A percentile compares a stretch with the other conserved stretches of the same genome.
These are phyloP conservation scores for Cryptococcus sp. DNA, from an alignment of 1,284 basidiomycete genomes.

Conservation along the genomic window DNA sequence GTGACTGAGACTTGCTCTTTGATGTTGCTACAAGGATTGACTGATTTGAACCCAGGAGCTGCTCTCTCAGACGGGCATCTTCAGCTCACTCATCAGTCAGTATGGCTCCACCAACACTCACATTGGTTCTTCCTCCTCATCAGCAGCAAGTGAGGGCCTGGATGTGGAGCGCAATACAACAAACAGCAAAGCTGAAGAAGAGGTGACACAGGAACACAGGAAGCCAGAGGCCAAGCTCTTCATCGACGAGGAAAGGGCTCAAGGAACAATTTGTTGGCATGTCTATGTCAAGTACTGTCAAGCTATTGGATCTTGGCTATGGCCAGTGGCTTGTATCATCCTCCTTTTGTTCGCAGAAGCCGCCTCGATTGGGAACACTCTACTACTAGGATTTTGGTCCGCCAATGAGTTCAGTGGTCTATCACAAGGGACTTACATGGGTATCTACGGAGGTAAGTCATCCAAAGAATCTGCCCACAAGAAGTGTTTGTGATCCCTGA, in stretches of 20 bases:
- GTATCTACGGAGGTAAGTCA: conserved; percentile 31
- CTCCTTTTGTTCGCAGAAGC: conserved; percentile 24
- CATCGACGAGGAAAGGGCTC: conserved; percentile 37
- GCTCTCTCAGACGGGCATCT: conserved; percentile 9
- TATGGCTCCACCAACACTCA: conserved; percentile 6
- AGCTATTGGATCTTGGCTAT: conserved; percentile 19
- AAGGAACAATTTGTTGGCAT: conserved; percentile 27
- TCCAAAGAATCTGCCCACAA: too few relatives aligned
- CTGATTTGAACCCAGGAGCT: conserved; percentile 2
- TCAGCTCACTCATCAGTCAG: conserved; percentile 14
- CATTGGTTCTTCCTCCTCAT: too few relatives aligned
- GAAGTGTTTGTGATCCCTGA: not conserved
- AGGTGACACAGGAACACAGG: not conserved
- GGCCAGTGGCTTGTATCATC: conserved; percentile 8
- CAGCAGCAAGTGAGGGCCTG: too few relatives aligned
- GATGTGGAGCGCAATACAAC: too few relatives aligned
- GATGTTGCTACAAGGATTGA: not conserved
- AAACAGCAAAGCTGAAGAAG: not conserved
- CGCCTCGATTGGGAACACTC: conserved; percentile 14
- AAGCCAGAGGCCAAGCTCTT: conserved; percentile 16
- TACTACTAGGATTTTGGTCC: conserved; percentile 44
- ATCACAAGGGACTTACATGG: conserved; percentile 35
- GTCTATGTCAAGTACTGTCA: conserved; percentile 28
- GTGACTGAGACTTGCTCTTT: conserved; percentile 20
- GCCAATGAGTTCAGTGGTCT: conserved; percentile 25